Conservation (phyloP, 192 early-diverging fungal species). For the Gigaspora rosea region DNA sequence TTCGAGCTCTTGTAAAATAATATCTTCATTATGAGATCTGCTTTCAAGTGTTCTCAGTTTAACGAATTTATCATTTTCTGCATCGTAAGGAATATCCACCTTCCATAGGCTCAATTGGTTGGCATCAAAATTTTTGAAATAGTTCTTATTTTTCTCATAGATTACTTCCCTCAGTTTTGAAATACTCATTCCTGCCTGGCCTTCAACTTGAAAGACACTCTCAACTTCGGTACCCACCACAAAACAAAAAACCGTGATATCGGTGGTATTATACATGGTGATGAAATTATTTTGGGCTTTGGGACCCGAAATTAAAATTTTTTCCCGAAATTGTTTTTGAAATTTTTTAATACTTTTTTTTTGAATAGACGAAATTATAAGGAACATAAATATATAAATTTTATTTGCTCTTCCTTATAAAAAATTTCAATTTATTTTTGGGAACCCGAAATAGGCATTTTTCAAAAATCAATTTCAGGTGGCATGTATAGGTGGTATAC, state of each 20-base stretch:
- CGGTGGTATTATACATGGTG: too few relatives aligned
- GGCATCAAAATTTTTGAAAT: slow-evolving; percentile 24
- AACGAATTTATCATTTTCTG: background rate
- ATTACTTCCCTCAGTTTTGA: slow-evolving; percentile 18
- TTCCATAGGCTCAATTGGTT: slow-evolving; percentile 16
- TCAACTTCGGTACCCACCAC: background rate
- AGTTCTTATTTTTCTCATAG: slow-evolving; percentile 24
- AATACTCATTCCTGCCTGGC: slow-evolving; percentile 9
- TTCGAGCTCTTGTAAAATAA: slow-evolving; percentile 18
- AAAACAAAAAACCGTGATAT: slow-evolving; percentile 24
- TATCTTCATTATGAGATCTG: slow-evolving; percentile 21
- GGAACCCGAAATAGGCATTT: too few relatives aligned
- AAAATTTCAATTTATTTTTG: too few relatives aligned
- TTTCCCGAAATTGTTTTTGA: too few relatives aligned
- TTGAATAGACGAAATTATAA: too few relatives aligned
- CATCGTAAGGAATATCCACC: slow-evolving; percentile 25
- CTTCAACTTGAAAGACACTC: slow-evolving; percentile 6
- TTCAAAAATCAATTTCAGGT: too few relatives aligned
- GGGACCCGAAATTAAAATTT: too few relatives aligned
- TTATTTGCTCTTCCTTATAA: too few relatives aligned
- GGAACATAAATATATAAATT: too few relatives aligned
- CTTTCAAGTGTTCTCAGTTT: slow-evolving; percentile 30
- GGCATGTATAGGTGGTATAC: background rate
- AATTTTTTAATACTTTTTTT: too few relatives aligned
- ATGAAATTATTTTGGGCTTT: too few relatives aligned